phyloP scores from a whole-genome alignment of 2,329 filamentous ascomycete species.

The Cadophora sp. region DNA sequence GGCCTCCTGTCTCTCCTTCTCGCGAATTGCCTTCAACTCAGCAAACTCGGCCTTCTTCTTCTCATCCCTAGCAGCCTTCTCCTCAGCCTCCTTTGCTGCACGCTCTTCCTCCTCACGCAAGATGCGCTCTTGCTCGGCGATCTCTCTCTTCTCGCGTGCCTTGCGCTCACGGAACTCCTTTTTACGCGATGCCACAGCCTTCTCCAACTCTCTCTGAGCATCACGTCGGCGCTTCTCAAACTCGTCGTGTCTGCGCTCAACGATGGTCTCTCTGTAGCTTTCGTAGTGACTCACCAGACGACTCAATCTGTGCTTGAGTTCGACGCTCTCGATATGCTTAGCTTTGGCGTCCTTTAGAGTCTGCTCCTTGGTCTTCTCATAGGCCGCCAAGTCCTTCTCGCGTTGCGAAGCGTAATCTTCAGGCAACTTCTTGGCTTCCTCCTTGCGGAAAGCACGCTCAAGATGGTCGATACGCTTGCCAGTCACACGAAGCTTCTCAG shows the following conservation, averaged over 20 bases:
- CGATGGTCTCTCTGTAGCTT: slow-evolving; percentile 80
- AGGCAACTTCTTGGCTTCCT: slow-evolving; percentile 90
- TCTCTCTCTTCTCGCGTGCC: slow-evolving; percentile 82
- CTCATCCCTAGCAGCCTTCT: slow-evolving; percentile 80
- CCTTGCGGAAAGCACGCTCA: slow-evolving; percentile 94
- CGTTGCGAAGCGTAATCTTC: slow-evolving; percentile 87
- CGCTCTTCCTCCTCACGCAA: slow-evolving; percentile 87
- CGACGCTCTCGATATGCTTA: slow-evolving; percentile 91
- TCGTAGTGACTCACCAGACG: slow-evolving; percentile 87
- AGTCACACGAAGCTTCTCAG: slow-evolving; percentile 87
- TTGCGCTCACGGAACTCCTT: slow-evolving; percentile 87
- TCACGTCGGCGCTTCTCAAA: slow-evolving; percentile 94
- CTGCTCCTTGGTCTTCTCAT: slow-evolving; percentile 79
- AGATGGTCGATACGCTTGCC: slow-evolving; percentile 97
- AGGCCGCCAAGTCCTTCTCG: slow-evolving; percentile 77
- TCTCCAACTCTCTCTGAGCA: slow-evolving; percentile 91
- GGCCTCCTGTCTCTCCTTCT: slow-evolving; percentile 71
- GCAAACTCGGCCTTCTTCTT: slow-evolving; percentile 76
- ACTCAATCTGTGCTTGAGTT: slow-evolving; percentile 90
- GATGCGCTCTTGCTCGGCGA: slow-evolving; percentile 81
- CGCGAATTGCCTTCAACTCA: slow-evolving; percentile 69
- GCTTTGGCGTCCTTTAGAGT: slow-evolving; percentile 80
- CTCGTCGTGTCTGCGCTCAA: slow-evolving; percentile 88
- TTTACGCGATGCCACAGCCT: slow-evolving; percentile 85
- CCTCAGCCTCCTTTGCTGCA: slow-evolving; percentile 80